Evolutionary conservation across 2,329 filamentous ascomycete genomes (phyloP), one percentile per base, ranked within the genome.

Genomic region (Colletotrichum lindemuthianum): DNA sequence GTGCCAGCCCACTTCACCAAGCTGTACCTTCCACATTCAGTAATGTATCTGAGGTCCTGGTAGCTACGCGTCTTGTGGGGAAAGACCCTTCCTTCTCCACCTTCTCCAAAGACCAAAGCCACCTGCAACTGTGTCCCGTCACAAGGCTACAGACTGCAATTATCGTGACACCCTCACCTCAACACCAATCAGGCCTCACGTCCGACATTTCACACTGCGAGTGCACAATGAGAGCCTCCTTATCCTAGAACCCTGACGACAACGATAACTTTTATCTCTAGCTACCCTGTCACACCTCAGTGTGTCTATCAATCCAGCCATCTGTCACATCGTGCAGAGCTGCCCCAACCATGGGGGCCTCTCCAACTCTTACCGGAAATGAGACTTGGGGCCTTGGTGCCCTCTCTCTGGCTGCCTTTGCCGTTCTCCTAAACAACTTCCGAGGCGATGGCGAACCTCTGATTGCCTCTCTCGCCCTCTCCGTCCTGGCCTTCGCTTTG

Each of bases 361-460:
- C 74, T 43, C 71, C 75, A 16, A 69, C 76, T 39, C 86, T 89
- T 69, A 84, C 86, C 56, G 76, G 76, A 67, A 74, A 75, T 56
- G 87, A 89, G 75, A 79, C 82, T n/a, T 72, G 86, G 68, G 76
- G 77, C 57, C 84, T 89, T 67, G 72, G 91, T 68, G 81, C 88
- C 15, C 80, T 97, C 60, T 86, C 88, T 48, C 83, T 88, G 69
- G 88, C 87, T 60, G 93, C 91, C 72, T 75, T 92, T 69, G 88
- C 88, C 63, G 83, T 97, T 69, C 85, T 98, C 68, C 82, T 86
- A 68, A 95, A 95, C 76, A 92, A 93, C 43, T 90, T 97, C 73
- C 87, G 89, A 65, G 92, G 88, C 69, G 91, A 97, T 77, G 94
- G 93, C 69, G 93, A 96, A 71, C 95, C 96, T 41, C 86, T 99